Conservation (phyloP, 1,139 yeast genomes). For the Sugiyamaella sp. region DNA sequence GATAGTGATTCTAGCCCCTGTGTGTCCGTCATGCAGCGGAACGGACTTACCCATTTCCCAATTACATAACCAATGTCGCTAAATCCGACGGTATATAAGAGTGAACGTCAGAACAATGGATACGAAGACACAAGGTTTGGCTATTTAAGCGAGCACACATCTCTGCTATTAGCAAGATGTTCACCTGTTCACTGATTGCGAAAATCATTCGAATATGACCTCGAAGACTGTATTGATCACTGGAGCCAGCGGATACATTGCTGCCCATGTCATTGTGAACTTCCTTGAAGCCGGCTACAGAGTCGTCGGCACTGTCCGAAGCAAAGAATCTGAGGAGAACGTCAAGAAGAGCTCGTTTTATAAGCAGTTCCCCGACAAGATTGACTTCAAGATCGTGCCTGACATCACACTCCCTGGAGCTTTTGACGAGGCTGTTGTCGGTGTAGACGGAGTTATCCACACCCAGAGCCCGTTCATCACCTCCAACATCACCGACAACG, state of each 20-base stretch:
- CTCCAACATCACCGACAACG: constrained; percentile 37
- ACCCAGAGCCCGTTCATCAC: constrained; percentile 60
- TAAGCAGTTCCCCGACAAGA: constrained; percentile 29
- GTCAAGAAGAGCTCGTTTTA: constrained; percentile 2
- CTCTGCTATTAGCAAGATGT: no score
- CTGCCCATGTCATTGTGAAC: constrained; percentile 49
- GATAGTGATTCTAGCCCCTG: no score
- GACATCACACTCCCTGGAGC: constrained; percentile 55
- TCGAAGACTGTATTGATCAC: constrained; percentile 48
- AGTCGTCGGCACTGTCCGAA: constrained; percentile 11
- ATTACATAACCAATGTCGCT: no score
- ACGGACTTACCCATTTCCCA: no score
- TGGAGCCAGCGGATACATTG: constrained; percentile 64
- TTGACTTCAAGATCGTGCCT: constrained; percentile 52
- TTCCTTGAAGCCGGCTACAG: constrained; percentile 33
- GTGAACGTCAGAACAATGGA: no score
- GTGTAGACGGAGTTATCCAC: constrained; percentile 58
- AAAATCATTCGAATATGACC: neutral
- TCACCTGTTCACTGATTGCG: neutral
- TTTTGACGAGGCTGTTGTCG: constrained; percentile 54
- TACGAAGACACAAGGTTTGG: no score
- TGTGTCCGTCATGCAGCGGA: no score
- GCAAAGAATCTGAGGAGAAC: constrained; percentile 1
- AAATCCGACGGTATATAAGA: no score
- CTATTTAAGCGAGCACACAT: neutral